Base-by-base conservation (phyloP, 2,329 filamentous ascomycete genomes). In the Hypocrella siamensis region DNA sequence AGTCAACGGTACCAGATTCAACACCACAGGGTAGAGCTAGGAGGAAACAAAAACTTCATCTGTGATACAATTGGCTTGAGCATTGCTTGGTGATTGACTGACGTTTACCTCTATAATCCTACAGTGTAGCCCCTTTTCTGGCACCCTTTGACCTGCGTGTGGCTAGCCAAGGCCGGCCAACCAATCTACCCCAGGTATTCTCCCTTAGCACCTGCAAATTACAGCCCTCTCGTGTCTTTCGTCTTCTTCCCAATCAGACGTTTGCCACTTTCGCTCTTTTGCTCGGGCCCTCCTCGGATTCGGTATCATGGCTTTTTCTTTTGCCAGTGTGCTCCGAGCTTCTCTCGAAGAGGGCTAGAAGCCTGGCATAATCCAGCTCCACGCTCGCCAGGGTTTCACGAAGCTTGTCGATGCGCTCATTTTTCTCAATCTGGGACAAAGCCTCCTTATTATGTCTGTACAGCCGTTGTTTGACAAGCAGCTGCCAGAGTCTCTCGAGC, bases 391-490 rank as follows among this genome's bases (percentile, higher is more conserved):
- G 57, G 0, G 77, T 78, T 41, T 79, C 68, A 31, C 81, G 70
- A 4, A 92, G 60, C 59, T 79, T 83, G 35, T 80, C 68, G 6
- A 79, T 70, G 22, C 79, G 67, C 50, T 88, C 80, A 0, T 57
- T 51, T 5, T 61, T 58, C 33, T 83, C 79, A 26, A 88, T 56
- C 51, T 86, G 76, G 24, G 70, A 67, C 10, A 92, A 61, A 3
- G 69, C 55, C 42, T 86, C 77, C 35, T 66, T 67, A 46, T 90
- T 88, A 44, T 84, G 79, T 28, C 70, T 65, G 48, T 81, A 85
- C 4, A 92, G 60, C 22, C 83, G 63, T 44, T 81, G 70, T 57
- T 90, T 90, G n/a, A 78, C 71, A 26, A 82, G 61, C 17, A 88
- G 52, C 19, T 75, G 63, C 79, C 80, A 92, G 28, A 83, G 65